Base-by-base conservation (phyloP, 305 asterid species). In the Fraxinus nigra region DNA sequence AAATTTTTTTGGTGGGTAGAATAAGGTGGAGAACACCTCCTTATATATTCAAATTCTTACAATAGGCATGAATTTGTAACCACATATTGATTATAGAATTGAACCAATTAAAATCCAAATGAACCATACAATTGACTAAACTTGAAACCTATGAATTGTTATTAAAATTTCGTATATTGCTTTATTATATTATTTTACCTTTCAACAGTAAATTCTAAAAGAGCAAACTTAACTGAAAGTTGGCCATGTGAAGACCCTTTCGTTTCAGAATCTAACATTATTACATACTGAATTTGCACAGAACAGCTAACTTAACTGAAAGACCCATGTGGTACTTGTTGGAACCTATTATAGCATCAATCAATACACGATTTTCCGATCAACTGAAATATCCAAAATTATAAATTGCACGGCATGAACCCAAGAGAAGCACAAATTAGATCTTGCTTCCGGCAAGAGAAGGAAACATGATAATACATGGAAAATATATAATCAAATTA, bases 371-470 rank as follows among this genome's bases (percentile, higher is more conserved):
- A 48, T 14, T 14, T n/a, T 48, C 20, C 61, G 20, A 48, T 48
- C 22, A 18, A 48, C n/a, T 48, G 61, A 16, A 16, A 48, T 14
- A 48, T 48, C 18, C 61, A 16, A 16, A 14, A 35, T 51, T 51
- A 51, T 16, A 18, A 16, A 51, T 51, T 16, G 8, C 61, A 51
- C 18, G 61, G 61, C 61, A 46, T 46, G n/a, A 43, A 43, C 93
- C 54, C 14, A 11, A 46, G 6, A 46, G 56, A 11, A 0, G 56
- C 56, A 46, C 56, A 54, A 20, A 54, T 59, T 6, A 61, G 16
- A 61, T 61, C 0, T 22, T 22, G 32, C 72, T 61, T 61, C 33
- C 14, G 2, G 28, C 67, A 59, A 61, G 32, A 2, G 72, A 61
- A 65, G 37, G 20, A 26, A 13, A 65, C 32, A 65, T 28, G 73